Evolutionary conservation across 2,329 filamentous ascomycete genomes (phyloP).

Genomic region (Hymenoscyphus fructigenus): DNA sequence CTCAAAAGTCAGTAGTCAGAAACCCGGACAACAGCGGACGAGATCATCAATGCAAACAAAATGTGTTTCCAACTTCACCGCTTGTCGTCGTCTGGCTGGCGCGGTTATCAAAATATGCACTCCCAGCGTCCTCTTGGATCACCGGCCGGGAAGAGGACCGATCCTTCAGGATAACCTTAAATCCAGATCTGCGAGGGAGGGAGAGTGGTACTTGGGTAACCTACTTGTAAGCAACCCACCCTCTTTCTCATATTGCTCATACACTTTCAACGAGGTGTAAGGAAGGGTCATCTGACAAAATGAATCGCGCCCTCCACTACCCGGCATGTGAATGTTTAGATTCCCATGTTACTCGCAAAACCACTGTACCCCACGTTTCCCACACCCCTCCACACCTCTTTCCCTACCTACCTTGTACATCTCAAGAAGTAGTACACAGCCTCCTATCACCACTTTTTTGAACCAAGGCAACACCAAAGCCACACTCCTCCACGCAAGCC

Average conservation of each 20-base stretch:
- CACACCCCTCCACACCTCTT: neutral
- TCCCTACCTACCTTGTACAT: neutral
- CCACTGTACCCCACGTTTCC: conserved; percentile 9
- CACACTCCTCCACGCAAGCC: neutral
- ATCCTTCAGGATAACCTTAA: conserved; percentile 6
- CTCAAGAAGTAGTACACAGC: neutral
- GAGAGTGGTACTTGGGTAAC: neutral
- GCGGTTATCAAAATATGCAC: conserved; percentile 7
- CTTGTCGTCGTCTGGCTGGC: conserved; percentile 1
- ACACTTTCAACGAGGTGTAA: neutral
- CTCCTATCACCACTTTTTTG: neutral
- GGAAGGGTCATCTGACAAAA: neutral
- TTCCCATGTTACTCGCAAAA: conserved; percentile 1
- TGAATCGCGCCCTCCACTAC: neutral
- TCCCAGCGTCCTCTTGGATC: neutral
- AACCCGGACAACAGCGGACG: neutral
- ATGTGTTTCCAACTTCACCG: neutral
- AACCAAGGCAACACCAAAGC: conserved; percentile 2
- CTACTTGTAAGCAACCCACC: neutral
- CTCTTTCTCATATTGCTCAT: neutral
- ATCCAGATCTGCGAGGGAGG: neutral
- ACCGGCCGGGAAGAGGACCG: conserved; percentile 4
- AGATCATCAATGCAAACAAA: neutral
- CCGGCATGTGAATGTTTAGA: neutral
- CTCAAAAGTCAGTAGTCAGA: neutral